These are phyloP conservation scores for Cutaneotrichosporon sp. DNA, from an alignment of 1,284 basidiomycete species.

Conservation along the genomic window DNA sequence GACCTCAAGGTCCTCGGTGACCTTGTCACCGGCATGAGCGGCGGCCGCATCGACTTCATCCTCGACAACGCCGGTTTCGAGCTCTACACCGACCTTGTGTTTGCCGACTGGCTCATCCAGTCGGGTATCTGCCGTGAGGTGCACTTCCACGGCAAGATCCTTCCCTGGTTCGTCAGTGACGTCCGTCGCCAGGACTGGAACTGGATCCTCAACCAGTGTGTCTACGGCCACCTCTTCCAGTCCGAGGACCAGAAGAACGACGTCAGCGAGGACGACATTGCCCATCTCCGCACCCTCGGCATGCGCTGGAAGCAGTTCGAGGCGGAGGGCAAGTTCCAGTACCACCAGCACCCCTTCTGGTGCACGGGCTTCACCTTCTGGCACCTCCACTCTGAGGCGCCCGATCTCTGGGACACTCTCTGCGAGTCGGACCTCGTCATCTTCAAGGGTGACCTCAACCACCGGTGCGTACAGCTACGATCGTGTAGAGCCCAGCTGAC, in stretches of 20 bases:
- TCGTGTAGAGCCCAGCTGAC: constrained; percentile 1
- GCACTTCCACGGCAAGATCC: constrained; percentile 66
- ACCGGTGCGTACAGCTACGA: constrained; percentile 56
- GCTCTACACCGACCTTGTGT: constrained; percentile 94
- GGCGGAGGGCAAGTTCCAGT: constrained; percentile 89
- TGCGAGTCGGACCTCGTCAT: constrained; percentile 87
- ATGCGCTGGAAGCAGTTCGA: constrained; percentile 96
- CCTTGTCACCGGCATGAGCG: constrained; percentile 71
- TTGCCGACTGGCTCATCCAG: constrained; percentile 82
- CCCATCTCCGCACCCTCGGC: constrained; percentile 78
- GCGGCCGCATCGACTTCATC: constrained; percentile 84
- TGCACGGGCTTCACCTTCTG: constrained; percentile 86
- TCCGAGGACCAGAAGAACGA: constrained; percentile 45
- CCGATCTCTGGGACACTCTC: constrained; percentile 91
- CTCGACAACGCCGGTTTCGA: constrained; percentile 70
- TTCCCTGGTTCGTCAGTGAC: constrained; percentile 83
- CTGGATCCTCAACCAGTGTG: constrained; percentile 86
- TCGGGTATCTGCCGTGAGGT: constrained; percentile 82
- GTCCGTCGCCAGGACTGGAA: constrained; percentile 96
- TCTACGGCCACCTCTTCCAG: constrained; percentile 85
- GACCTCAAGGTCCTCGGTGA: constrained; percentile 76
- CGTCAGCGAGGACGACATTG: constrained; percentile 70
- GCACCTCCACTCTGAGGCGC: constrained; percentile 85
- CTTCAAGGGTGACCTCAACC: constrained; percentile 96
- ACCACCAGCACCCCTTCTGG: constrained; percentile 92